Percentiles rank a stretch among this genome's conserved stretches.
phyloP scores from a whole-genome alignment of 2,329 filamentous ascomycete genomes.

The Ampelomyces quisqualis region DNA sequence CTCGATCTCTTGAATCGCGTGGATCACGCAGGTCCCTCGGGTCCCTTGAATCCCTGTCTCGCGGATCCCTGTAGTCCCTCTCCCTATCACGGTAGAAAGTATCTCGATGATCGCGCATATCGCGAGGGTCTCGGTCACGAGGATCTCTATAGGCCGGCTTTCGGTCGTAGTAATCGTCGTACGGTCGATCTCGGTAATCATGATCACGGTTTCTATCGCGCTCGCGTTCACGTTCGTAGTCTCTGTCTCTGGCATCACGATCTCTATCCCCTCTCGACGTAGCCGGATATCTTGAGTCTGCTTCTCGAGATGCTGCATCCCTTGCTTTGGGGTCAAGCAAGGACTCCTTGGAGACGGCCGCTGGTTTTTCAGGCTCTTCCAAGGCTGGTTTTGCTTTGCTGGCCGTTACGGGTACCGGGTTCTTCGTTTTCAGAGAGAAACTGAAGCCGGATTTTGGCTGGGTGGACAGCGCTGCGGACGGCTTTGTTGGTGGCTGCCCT shows the following conservation, averaged over 20 bases:
- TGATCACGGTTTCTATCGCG: conserved; percentile 43
- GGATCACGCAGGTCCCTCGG: conserved; percentile 17
- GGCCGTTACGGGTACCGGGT: conserved; percentile 56
- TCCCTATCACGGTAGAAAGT: conserved; percentile 16
- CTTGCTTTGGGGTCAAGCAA: conserved; percentile 43
- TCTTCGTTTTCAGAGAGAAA: conserved; percentile 83
- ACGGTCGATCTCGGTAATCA: conserved; percentile 44
- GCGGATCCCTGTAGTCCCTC: conserved; percentile 9
- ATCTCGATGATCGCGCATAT: conserved; percentile 23
- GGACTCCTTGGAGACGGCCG: conserved; percentile 44
- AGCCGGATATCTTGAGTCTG: conserved; percentile 18
- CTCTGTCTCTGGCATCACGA: conserved; percentile 22
- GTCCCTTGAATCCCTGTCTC: conserved; percentile 18
- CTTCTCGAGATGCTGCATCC: conserved; percentile 37
- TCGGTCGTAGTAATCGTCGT: conserved; percentile 28
- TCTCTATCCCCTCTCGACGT: conserved; percentile 30
- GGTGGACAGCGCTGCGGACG: conserved; percentile 56
- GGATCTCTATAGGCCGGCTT: conserved; percentile 31
- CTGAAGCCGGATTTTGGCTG: conserved; percentile 64
- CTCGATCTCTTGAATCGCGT: conserved; percentile 23
- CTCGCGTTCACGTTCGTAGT: conserved; percentile 24
- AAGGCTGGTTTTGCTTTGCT: conserved; percentile 55
- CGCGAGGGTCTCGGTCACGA: conserved; percentile 30
- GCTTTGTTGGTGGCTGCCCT: conserved; percentile 54
- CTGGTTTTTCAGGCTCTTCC: conserved; percentile 38